These are phyloP conservation scores for Picochlorum sp. DNA, from an alignment of 139 green algal species.

Conservation along the genomic window DNA sequence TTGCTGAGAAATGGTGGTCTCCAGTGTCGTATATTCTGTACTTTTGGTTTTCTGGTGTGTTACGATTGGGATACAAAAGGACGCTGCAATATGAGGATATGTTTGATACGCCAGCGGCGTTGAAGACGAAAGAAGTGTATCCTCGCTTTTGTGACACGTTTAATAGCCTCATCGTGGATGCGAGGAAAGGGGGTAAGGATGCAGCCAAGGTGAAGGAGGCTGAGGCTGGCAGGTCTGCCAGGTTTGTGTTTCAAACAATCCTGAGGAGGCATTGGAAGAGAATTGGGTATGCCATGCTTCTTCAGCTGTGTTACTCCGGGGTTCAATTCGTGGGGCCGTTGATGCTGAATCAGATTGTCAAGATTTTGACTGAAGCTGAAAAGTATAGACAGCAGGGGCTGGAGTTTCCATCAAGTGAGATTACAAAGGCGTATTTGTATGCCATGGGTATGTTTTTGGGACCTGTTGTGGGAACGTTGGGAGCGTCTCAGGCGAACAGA, in stretches of 20 bases:
- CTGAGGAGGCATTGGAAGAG: conserved; percentile 8
- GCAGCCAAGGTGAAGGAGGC: conserved; percentile 6
- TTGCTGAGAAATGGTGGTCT: conserved; percentile 4
- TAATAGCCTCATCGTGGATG: not conserved
- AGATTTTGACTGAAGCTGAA: conserved; percentile 16
- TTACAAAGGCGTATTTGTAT: conserved; percentile 29
- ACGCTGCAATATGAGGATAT: conserved; percentile 28
- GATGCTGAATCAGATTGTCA: conserved; percentile 38
- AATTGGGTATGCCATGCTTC: conserved; percentile 15
- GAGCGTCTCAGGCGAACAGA: conserved; percentile 23
- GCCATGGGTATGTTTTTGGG: conserved; percentile 38
- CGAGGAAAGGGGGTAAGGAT: not conserved
- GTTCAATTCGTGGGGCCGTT: conserved; percentile 35
- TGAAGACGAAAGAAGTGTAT: conserved; percentile 15
- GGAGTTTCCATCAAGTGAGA: not conserved
- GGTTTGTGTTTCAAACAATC: conserved; percentile 17
- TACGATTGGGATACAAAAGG: conserved; percentile 12
- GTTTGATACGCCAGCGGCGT: conserved; percentile 14
- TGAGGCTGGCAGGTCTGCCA: conserved; percentile 8
- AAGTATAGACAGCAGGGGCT: not conserved
- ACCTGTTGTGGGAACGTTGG: conserved; percentile 33
- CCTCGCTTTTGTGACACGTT: conserved; percentile 9
- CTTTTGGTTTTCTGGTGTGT: conserved; percentile 14
- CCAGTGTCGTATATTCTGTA: conserved; percentile 18
- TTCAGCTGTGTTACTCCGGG: conserved; percentile 31